phyloP scores from a whole-genome alignment of 2,329 filamentous ascomycete genomes.

The Hawksworthiomyces lignivorus region DNA sequence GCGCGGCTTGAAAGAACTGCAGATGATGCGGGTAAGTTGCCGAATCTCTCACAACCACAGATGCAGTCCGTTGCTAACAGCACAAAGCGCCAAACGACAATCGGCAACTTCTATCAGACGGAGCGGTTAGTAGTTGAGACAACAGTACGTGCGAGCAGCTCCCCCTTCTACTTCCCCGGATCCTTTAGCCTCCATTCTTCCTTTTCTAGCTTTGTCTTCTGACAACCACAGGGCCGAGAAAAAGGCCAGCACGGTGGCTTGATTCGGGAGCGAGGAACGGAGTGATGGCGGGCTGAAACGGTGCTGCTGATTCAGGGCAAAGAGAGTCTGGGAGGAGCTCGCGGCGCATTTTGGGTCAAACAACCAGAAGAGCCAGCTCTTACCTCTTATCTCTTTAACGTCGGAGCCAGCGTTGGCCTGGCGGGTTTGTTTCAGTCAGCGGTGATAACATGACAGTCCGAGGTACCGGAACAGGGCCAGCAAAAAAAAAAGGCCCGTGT shows the following conservation, averaged over 20 bases:
- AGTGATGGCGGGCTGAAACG: no score
- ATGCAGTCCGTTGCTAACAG: constrained; percentile 9
- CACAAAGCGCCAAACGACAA: constrained; percentile 78
- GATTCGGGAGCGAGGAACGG: constrained; percentile 5
- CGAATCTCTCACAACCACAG: constrained; percentile 1
- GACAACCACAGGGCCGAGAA: constrained; percentile 3
- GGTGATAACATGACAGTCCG: no score
- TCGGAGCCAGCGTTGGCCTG: no score
- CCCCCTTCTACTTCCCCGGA: no score
- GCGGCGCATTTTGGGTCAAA: no score
- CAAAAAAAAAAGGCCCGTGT: no score
- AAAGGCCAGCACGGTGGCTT: constrained; percentile 1
- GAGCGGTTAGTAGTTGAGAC: constrained; percentile 83
- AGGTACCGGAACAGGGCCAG: no score
- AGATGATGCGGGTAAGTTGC: constrained; percentile 71
- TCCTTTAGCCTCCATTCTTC: background rate
- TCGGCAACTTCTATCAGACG: constrained; percentile 91
- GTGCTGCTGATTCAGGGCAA: no score
- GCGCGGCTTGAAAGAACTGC: constrained; percentile 77
- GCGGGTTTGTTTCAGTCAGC: no score
- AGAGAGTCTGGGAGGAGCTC: no score
- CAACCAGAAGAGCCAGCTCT: no score
- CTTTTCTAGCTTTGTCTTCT: background rate
- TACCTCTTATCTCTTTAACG: no score
- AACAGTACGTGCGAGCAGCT: constrained; percentile 6